Base-by-base conservation (phyloP, 768 basidiomycete genomes). In the Podaxis mareebaensis region DNA sequence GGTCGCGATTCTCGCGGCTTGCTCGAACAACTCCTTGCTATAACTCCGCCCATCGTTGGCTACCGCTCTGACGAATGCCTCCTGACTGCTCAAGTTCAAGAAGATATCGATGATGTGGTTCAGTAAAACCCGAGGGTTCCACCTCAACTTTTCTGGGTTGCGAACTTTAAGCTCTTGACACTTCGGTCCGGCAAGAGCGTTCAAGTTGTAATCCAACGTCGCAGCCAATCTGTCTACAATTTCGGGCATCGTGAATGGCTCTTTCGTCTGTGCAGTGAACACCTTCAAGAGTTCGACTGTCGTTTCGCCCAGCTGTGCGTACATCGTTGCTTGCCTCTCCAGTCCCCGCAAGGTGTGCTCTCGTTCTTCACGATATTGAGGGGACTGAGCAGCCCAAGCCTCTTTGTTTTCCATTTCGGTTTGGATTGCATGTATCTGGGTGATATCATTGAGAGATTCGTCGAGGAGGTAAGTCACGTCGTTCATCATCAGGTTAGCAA, bases 381-480 rank as follows among this genome's bases (percentile, higher is more conserved):
- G 71, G 0, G 95, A 77, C 59, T 84, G 79, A 0, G 88, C 76
- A 26, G 82, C 79, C 92, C 94, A 99, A 0, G 84, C 77, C 2
- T 75, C 82, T 58, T 81, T 79, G 74, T 95, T 84, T 51, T 85
- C 87, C 90, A 96, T 96, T 72, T 96, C 91, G 0, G 78, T 77
- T 73, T 96, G 91, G 55, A 98, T 89, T 64, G 84, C 87, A 73
- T 91, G 87, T 66, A 99, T 97, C 71, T 96, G 92, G 11, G 87
- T 82, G 56, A 99, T 82, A 66, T 96, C 92, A 68, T 87, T 87
- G 53, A 99, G 81, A 8, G 95, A 96, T 70, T 99, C 97, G 73
- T 99, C 95, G 84, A 99, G 89, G 58, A 98, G 90, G 75, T 95
- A 99, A 8, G 96, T 99, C 60, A 96, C 95, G 69, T 99, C 97